Base-by-base conservation (phyloP, 352 stramenopile genomes). In the Phytophthora ramorum region DNA sequence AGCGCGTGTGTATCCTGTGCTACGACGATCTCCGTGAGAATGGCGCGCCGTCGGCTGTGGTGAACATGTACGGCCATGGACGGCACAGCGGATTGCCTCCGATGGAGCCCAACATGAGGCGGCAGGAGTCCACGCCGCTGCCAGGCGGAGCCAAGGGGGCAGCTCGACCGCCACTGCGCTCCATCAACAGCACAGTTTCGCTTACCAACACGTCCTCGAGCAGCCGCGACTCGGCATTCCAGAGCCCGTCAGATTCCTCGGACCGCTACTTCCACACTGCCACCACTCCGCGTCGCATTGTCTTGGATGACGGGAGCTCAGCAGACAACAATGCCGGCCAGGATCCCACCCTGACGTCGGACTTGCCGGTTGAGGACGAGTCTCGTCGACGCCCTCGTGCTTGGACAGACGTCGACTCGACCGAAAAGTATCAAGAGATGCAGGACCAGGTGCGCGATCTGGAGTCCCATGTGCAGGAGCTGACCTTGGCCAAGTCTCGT, bases 1-100 rank as follows among this genome's bases (percentile, higher is more conserved):
- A 92, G 56, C 83, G 85, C 24, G 85, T 93, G 44, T 93, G 85
- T 52, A 92, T 93, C 50, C 57, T 93, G 46, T 93, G 85, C 66
- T 91, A 89, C 57, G 85, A 93, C 37, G 84, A 93, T 34, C 64
- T 94, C 37, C 81, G 81, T 20, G 84, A 90, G 62, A 81, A 89
- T 58, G 85, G 79, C n/a, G 81, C 84, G 49, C 82, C 82, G 0
- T 85, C 81, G n/a, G 85, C 85, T 5, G 85, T 94, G 19, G 83
- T 91, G 16, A 94, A 94, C 63, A 83, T 94, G 63, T 92, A 73
- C 35, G 61, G 71, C 12, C 66, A 78, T 22, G 71, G 71, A 46
- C 66, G 71, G 65, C 38, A 63, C 66, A 71, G 53, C 38, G 46
- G 60, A 17, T 51, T 71, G 69, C 51, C 76, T 53, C 63, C 73